Evolutionary conservation across 2,329 filamentous ascomycete genomes (phyloP).

Genomic region (Neofusicoccum parvum): DNA sequence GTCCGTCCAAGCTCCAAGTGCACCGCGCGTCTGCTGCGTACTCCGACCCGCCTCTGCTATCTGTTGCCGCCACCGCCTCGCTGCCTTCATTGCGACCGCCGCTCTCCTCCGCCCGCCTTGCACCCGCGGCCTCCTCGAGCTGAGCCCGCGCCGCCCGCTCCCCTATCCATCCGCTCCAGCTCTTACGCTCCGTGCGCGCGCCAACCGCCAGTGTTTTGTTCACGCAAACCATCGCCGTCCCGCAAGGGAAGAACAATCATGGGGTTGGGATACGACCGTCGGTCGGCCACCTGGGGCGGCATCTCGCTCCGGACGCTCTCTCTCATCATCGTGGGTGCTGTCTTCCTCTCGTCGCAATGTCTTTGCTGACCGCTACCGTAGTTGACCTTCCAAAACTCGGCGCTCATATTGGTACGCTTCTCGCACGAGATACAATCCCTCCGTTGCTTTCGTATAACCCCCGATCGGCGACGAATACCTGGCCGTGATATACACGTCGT

Average conservation of each 20-base stretch:
- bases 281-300: constrained; percentile 45
- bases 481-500: not conserved
- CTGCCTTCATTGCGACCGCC: not conserved
- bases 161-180: constrained; percentile 1
- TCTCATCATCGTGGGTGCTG: constrained; percentile 60
- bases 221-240: not conserved
- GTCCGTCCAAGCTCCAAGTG: constrained; percentile 15
- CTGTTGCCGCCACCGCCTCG: not conserved
- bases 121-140: not conserved
- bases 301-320: constrained; percentile 70
- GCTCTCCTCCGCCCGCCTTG: not conserved
- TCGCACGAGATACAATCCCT: not conserved
- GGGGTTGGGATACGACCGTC: constrained; percentile 22
- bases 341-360: not conserved
- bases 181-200: not conserved
- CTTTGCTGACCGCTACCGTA: constrained; percentile 42
- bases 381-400: constrained; percentile 81
- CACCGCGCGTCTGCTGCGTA: constrained; percentile 15
- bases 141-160: constrained; percentile 4
- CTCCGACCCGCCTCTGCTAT: not conserved
- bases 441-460: not conserved
- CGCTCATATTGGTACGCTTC: constrained; percentile 67
- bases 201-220: not conserved
- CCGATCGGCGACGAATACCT: not conserved
- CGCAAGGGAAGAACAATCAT: constrained; percentile 15